These are phyloP conservation scores for Hypoxylon crocopeplum DNA, from an alignment of 495 filamentous ascomycete species.

Conservation along the genomic window DNA sequence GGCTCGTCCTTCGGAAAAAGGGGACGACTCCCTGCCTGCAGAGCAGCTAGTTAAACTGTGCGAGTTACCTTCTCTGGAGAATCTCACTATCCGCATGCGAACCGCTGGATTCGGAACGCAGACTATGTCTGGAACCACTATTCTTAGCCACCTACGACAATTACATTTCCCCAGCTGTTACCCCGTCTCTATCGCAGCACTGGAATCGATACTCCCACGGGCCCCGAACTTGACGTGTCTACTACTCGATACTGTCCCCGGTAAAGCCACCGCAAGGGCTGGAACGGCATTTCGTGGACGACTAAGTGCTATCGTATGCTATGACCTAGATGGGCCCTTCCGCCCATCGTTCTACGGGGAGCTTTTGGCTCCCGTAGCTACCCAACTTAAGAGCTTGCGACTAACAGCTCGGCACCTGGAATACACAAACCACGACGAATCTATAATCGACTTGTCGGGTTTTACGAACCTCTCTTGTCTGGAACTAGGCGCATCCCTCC, in stretches of 20 bases:
- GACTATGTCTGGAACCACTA: background rate
- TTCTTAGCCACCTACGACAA: background rate
- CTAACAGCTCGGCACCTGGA: background rate
- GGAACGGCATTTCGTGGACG: background rate
- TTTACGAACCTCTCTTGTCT: constrained; percentile 2
- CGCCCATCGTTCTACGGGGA: constrained; percentile 6
- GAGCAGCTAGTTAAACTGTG: constrained; percentile 3
- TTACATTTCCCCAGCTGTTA: background rate
- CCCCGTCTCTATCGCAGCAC: background rate
- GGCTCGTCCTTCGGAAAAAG: background rate
- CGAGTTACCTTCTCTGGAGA: constrained; percentile 16
- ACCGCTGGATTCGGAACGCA: background rate
- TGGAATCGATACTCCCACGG: constrained; percentile 8
- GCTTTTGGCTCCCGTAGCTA: background rate
- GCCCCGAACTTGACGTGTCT: constrained; percentile 1
- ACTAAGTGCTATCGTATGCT: background rate
- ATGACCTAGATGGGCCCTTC: background rate
- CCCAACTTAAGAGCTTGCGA: background rate
- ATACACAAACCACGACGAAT: constrained; percentile 4
- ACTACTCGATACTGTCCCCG: background rate
- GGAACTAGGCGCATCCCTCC: background rate
- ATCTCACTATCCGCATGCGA: background rate
- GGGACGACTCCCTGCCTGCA: constrained; percentile 1
- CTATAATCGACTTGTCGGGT: constrained; percentile 7
- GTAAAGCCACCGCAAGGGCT: background rate